These are phyloP conservation scores for Amanita subjunquillea DNA, from an alignment of 768 basidiomycete species.

Conservation along the genomic window DNA sequence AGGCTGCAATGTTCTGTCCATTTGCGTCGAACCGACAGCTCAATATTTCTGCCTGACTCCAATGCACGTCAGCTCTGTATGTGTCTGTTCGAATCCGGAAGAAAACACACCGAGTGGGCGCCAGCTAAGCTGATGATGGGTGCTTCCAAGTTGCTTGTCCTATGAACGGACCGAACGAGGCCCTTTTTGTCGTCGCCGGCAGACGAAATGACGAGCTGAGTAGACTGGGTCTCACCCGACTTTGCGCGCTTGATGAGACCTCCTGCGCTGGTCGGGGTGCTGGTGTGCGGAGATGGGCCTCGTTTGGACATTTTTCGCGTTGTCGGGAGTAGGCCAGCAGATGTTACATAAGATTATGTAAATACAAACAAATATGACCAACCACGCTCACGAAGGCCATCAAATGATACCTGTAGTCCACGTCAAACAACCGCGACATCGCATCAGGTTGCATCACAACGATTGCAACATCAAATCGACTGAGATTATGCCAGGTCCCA, in stretches of 20 bases:
- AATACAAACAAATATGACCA: too few relatives aligned
- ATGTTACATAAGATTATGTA: too few relatives aligned
- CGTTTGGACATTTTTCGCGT: conserved; percentile 58
- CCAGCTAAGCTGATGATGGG: conserved; percentile 89
- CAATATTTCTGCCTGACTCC: conserved; percentile 67
- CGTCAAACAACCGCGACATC: too few relatives aligned
- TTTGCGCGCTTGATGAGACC: conserved; percentile 59
- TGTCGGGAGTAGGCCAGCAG: background rate
- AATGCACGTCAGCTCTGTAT: conserved; percentile 1
- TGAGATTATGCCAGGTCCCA: too few relatives aligned
- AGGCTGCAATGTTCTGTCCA: conserved; percentile 89
- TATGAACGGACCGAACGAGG: conserved; percentile 73
- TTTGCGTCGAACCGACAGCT: conserved; percentile 91
- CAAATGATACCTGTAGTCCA: too few relatives aligned
- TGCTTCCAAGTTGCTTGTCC: conserved; percentile 89
- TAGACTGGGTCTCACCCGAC: conserved; percentile 36
- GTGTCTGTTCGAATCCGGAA: background rate
- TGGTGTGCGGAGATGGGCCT: conserved; percentile 40
- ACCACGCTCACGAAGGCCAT: too few relatives aligned
- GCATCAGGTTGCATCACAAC: too few relatives aligned
- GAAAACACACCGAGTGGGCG: conserved; percentile 63
- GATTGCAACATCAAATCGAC: too few relatives aligned
- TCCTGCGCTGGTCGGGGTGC: conserved; percentile 12
- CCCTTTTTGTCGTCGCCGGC: conserved; percentile 68
- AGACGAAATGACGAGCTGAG: conserved; percentile 71